A percentile compares a stretch with the other conserved stretches of the same genome.
phyloP scores from a whole-genome alignment of 2,329 filamentous ascomycete species.

The Aspergillus calidoustus region DNA sequence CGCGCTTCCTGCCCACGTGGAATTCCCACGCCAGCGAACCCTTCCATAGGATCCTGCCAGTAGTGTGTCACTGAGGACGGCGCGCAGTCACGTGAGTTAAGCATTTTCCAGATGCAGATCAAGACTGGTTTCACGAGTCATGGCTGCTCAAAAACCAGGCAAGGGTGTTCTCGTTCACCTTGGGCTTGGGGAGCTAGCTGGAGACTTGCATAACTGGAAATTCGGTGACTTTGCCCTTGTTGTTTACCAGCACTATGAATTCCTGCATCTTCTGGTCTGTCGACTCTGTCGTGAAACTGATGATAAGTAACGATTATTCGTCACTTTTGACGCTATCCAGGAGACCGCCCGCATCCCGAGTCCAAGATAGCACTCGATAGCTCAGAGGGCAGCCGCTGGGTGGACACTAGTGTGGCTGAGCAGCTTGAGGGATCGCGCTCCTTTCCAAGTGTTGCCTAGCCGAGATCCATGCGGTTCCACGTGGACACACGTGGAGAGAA shows the following conservation, averaged over 20 bases:
- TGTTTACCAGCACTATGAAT: neutral
- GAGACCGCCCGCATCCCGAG: neutral
- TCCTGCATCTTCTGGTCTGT: neutral
- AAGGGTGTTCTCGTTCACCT: neutral
- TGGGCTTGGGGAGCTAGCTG: neutral
- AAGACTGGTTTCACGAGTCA: neutral
- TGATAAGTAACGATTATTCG: neutral
- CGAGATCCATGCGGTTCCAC: constrained; percentile 40
- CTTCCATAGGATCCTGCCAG: neutral
- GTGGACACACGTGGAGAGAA: constrained; percentile 42
- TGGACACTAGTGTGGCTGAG: constrained; percentile 20
- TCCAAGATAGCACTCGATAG: neutral
- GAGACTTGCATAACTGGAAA: neutral
- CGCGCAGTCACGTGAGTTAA: constrained; percentile 20
- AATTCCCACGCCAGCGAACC: constrained; percentile 8
- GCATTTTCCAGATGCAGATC: constrained; percentile 26
- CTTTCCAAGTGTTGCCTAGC: constrained; percentile 35
- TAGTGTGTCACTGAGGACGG: neutral
- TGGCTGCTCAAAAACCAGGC: neutral
- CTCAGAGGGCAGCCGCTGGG: constrained; percentile 9
- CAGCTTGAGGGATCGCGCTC: constrained; percentile 15
- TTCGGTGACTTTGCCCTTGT: neutral
- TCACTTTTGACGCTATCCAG: neutral
- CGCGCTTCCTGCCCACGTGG: constrained; percentile 25
- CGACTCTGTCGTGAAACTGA: neutral